These are phyloP conservation scores for Moesziomyces globuligerus DNA, from an alignment of 1,284 basidiomycete species.

Conservation along the genomic window DNA sequence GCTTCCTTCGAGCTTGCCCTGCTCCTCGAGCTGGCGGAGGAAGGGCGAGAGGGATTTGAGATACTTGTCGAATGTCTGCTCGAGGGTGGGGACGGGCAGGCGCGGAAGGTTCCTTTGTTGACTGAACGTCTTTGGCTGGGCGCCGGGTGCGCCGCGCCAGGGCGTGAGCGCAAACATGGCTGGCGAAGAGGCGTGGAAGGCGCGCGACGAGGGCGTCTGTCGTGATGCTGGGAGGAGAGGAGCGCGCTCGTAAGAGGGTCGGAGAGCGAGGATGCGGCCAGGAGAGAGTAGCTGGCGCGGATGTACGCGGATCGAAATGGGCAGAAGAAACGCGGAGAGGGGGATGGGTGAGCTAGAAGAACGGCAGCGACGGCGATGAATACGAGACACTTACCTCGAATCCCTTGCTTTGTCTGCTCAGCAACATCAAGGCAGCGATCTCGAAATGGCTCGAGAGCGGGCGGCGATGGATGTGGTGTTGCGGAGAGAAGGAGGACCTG, in stretches of 20 bases:
- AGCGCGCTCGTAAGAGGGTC: constrained; percentile 15
- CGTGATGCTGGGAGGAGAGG: constrained; percentile 10
- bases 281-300: constrained; percentile 27
- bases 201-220: constrained; percentile 8
- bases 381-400: constrained; percentile 27
- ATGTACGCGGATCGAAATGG: not conserved
- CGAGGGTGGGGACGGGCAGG: constrained; percentile 85
- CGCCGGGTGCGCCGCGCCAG: constrained; percentile 54
- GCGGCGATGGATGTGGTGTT: constrained; percentile 6
- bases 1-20: constrained; percentile 72
- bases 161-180: constrained; percentile 68
- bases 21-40: constrained; percentile 71
- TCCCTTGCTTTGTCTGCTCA: constrained; percentile 44
- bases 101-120: constrained; percentile 71
- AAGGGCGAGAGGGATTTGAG: constrained; percentile 83
- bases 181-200: constrained; percentile 28
- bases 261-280: constrained; percentile 20
- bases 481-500: constrained; percentile 4
- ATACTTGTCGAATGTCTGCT: constrained; percentile 81
- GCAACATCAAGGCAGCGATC: constrained; percentile 43
- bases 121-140: constrained; percentile 69
- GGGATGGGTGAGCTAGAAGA: not conserved
- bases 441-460: constrained; percentile 26
- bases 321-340: not conserved
- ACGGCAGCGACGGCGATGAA: not conserved